phyloP scores from a whole-genome alignment of 305 asterid species.

The Solanum hybrid region DNA sequence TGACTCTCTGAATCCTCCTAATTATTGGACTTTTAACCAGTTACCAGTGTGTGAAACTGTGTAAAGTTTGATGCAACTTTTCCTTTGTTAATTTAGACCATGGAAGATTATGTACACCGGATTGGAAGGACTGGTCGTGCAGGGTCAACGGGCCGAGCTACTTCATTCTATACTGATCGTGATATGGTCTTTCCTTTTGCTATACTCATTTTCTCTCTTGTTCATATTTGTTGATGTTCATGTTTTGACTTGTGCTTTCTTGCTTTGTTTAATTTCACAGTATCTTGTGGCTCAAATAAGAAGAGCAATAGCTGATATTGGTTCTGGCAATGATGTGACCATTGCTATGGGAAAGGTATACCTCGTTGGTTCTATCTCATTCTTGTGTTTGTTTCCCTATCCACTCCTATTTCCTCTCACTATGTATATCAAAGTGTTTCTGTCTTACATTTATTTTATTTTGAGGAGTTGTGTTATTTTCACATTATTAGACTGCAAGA shows the following conservation, averaged over 20 bases:
- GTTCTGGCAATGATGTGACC: conserved; percentile 51
- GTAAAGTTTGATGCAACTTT: conserved; percentile 9
- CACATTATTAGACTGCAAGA: conserved; percentile 46
- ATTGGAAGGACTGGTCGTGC: conserved; percentile 94
- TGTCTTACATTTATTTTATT: neutral
- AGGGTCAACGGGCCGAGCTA: conserved; percentile 82
- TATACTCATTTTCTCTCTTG: neutral
- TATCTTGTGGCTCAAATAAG: conserved; percentile 66
- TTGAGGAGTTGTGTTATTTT: neutral
- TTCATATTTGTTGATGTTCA: neutral
- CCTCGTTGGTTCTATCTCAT: conserved; percentile 1
- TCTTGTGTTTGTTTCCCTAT: neutral
- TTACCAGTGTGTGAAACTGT: neutral
- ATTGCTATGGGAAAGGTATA: conserved; percentile 79
- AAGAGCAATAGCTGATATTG: conserved; percentile 71
- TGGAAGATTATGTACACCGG: conserved; percentile 92
- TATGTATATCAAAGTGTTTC: neutral
- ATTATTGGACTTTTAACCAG: neutral
- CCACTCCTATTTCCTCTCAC: neutral
- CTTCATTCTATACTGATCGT: conserved; percentile 74
- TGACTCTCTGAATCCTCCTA: neutral
- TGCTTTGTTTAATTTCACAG: conserved; percentile 24
- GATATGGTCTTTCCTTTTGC: conserved; percentile 42
- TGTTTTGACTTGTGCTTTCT: neutral
- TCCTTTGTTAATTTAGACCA: conserved; percentile 37